Conservation (phyloP, 805 yeast genomes). For the Candida pseudoglaebosa region DNA sequence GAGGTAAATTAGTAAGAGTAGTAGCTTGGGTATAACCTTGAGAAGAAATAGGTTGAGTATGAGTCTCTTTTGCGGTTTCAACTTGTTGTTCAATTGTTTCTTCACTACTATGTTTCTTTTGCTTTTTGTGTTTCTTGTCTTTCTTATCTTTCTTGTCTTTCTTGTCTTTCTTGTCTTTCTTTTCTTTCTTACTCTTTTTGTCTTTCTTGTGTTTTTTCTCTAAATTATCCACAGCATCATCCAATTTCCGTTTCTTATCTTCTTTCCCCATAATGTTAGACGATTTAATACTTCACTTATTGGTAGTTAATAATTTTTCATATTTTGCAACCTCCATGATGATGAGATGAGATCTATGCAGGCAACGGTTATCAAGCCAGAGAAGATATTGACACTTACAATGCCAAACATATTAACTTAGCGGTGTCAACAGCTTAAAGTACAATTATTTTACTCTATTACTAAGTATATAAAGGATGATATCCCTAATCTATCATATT, state of each 20-base stretch:
- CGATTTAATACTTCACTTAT: not conserved
- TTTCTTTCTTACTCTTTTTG: constrained; percentile 33
- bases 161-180: constrained; percentile 28
- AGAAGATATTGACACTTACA: no score
- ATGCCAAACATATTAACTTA: no score
- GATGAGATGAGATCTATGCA: not conserved
- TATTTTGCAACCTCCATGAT: not conserved
- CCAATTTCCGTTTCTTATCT: constrained; percentile 19
- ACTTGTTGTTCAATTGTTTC: constrained; percentile 11
- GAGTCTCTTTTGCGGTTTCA: constrained; percentile 9
- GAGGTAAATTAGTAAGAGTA: constrained; percentile 39
- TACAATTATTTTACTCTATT: no score
- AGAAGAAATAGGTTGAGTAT: constrained; percentile 11
- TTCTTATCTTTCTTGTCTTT: constrained; percentile 23
- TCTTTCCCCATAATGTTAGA: constrained; percentile 13
- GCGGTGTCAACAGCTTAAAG: no score
- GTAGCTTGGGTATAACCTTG: constrained; percentile 35
- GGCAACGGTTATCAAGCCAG: no score
- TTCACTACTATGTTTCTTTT: constrained; percentile 22
- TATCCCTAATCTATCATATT: no score
- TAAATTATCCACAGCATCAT: constrained; percentile 8
- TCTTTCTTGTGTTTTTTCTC: constrained; percentile 29
- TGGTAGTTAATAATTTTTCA: not conserved
- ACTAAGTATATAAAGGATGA: no score
- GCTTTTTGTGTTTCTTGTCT: constrained; percentile 26